Evolutionary conservation across 371 early-diverging fungal species (phyloP), one percentile per base, ranked within the genome.

Genomic region (Haplosporangium sp.): DNA sequence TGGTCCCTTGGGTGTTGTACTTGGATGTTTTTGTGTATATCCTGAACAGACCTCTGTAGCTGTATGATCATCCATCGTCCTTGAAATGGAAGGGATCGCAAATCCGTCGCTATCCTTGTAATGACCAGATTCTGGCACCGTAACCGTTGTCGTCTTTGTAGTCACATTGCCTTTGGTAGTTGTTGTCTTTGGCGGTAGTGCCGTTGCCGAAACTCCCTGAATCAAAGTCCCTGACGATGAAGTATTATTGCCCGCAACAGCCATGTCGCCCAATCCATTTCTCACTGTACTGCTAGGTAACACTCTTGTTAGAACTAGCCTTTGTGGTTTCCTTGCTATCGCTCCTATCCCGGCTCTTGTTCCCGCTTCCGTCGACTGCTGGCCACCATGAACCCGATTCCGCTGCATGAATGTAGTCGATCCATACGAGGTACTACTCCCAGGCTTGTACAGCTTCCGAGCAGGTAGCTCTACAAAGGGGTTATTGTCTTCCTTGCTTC

Each of bases 1-100:
- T 51, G 67, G 55, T 6, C 47, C 53, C 23, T 69, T 68, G n/a
- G 69, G 74, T 8, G 74, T 74, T 21, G 74, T 73, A 29, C 67
- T 73, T 20, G 56, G 54, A 37, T 66, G 58, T 29, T 29, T 29
- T 37, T 53, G 63, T 12, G 21, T 38, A 43, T 14, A 13, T n/a
- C 18, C 42, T 9, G 48, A 10, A 45, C 38, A 41, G 29, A 29
- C 4, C 29, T 29, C 29, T 29, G 4, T 4, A 29, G 29, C 29
- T 29, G 29, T 29, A 43, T 20, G 43, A 18, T 37, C 29, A 12
- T 12, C 16, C 14, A 3, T 36, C 10, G 14, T 16, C 11, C 16
- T 52, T 7, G 40, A 41, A n/a, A n/a, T 21, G 18, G 37, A 36
- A n/a, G 54, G 51, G 38, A 48, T 52, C 16, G 36, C 8, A 21